A percentile compares a stretch with the other conserved stretches of the same genome.
Evolutionary conservation across 768 basidiomycete genomes (phyloP).

Genomic region (Boletales sp.): DNA sequence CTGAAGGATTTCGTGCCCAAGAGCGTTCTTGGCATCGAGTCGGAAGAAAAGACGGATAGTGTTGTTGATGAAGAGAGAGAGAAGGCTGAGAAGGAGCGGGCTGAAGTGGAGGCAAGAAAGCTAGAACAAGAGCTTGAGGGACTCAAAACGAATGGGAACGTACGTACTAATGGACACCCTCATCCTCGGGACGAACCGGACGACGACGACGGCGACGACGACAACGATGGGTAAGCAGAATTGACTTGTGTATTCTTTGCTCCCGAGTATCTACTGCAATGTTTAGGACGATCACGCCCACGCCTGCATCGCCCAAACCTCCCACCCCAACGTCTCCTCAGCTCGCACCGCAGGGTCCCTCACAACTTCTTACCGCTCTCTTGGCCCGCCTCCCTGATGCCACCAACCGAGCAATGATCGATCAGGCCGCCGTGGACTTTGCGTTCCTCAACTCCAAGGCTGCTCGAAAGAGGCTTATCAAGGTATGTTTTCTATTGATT

Average conservation of each 20-base stretch:
- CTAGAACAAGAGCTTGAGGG: slow-evolving; percentile 77
- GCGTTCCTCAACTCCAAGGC: slow-evolving; percentile 97
- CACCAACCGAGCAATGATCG: slow-evolving; percentile 85
- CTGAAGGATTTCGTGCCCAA: slow-evolving; percentile 89
- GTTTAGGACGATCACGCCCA: slow-evolving; percentile 52
- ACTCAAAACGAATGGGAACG: slow-evolving; percentile 40
- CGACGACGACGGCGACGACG: slow-evolving; percentile 27
- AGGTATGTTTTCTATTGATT: slow-evolving; percentile 45
- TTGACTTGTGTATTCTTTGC: not conserved
- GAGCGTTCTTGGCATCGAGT: slow-evolving; percentile 73
- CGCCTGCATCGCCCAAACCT: slow-evolving; percentile 63
- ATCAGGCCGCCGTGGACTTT: slow-evolving; percentile 94
- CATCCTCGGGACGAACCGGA: slow-evolving; percentile 6
- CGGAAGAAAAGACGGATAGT: slow-evolving; percentile 38
- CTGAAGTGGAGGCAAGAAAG: slow-evolving; percentile 64
- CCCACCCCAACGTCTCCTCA: slow-evolving; percentile 63
- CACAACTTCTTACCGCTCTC: slow-evolving; percentile 86
- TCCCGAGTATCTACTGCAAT: slow-evolving; percentile 28
- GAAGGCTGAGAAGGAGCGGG: slow-evolving; percentile 51
- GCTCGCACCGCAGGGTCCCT: slow-evolving; percentile 83
- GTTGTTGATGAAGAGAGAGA: slow-evolving; percentile 42
- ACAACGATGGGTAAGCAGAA: slow-evolving; percentile 27
- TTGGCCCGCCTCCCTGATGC: slow-evolving; percentile 90
- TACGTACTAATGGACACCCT: slow-evolving; percentile 18
- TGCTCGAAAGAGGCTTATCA: slow-evolving; percentile 85